Percentiles rank a stretch among this genome's conserved stretches.
Evolutionary conservation across 2,329 filamentous ascomycete species (phyloP).

Genomic region (Calonectria leucothoes): DNA sequence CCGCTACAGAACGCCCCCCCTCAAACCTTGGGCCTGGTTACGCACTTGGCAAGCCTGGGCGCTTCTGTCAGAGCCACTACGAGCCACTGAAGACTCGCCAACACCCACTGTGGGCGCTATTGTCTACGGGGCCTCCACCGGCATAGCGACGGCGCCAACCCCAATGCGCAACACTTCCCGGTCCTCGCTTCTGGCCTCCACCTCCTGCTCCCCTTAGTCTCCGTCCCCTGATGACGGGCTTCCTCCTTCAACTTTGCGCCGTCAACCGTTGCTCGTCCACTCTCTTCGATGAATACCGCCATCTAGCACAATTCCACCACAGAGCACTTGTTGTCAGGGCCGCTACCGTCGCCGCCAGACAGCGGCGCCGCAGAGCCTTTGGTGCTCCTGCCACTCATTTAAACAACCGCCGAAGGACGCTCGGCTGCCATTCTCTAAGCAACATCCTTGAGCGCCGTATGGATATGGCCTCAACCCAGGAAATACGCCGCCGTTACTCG

Average conservation of each 20-base stretch:
- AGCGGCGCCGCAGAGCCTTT: slow-evolving; percentile 51
- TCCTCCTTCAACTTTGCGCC: slow-evolving; percentile 60
- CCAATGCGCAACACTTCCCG: slow-evolving; percentile 40
- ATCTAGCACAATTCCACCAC: slow-evolving; percentile 52
- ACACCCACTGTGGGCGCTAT: slow-evolving; percentile 33
- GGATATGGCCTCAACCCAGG: slow-evolving; percentile 50
- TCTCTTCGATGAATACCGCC: slow-evolving; percentile 58
- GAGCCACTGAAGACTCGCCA: slow-evolving; percentile 13
- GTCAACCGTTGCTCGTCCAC: slow-evolving; percentile 58
- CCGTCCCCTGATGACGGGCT: slow-evolving; percentile 58
- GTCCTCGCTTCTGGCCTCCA: slow-evolving; percentile 30
- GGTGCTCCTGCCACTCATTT: slow-evolving; percentile 52
- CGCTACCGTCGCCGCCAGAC: slow-evolving; percentile 53
- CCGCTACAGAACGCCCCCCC: slow-evolving; percentile 18
- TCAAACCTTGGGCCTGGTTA: slow-evolving; percentile 16
- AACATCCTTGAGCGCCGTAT: slow-evolving; percentile 37
- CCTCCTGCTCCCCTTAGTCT: slow-evolving; percentile 39
- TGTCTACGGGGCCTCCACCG: slow-evolving; percentile 36
- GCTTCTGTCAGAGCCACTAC: slow-evolving; percentile 3
- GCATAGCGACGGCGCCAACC: slow-evolving; percentile 36
- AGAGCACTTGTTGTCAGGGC: slow-evolving; percentile 58
- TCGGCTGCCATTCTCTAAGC: slow-evolving; percentile 47
- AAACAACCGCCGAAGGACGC: slow-evolving; percentile 48
- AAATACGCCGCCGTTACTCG: slow-evolving; percentile 54
- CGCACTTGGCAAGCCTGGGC: slow-evolving; percentile 4